A percentile compares a stretch with the other conserved stretches of the same genome.
These are phyloP conservation scores for Sclerotinia sclerotiorum DNA, from an alignment of 2,329 filamentous ascomycete species.

Conservation along the genomic window DNA sequence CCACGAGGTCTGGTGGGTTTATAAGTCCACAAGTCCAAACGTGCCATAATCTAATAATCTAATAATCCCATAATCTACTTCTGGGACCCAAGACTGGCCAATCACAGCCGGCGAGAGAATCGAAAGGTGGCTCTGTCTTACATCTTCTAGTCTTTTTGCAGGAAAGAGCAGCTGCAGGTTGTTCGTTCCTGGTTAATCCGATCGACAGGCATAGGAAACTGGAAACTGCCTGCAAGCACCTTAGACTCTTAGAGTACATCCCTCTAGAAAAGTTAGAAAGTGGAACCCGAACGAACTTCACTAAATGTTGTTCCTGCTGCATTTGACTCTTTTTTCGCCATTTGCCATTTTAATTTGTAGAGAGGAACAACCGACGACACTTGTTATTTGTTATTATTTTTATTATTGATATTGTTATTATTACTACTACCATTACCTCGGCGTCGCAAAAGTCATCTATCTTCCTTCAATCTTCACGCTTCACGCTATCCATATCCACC, in stretches of 20 bases:
- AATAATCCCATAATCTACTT: neutral
- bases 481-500: no score
- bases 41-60: neutral
- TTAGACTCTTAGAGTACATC: no score
- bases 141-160: neutral
- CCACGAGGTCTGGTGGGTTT: neutral
- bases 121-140: neutral
- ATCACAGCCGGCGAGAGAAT: neutral
- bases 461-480: neutral
- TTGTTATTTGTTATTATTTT: no score
- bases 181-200: neutral
- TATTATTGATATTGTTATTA: no score
- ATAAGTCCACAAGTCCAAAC: neutral
- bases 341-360: no score
- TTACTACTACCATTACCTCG: neutral
- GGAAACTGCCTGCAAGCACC: no score
- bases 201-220: slow-evolving; percentile 8
- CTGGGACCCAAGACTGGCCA: neutral
- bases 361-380: no score
- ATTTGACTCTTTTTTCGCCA: neutral
- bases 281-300: neutral
- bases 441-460: neutral
- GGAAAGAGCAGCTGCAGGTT: neutral
- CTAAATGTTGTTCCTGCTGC: slow-evolving; percentile 11
- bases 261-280: neutral